Evolutionary conservation across 2,329 filamentous ascomycete species (phyloP).

Genomic region (Myriosclerotinia scirpicola): DNA sequence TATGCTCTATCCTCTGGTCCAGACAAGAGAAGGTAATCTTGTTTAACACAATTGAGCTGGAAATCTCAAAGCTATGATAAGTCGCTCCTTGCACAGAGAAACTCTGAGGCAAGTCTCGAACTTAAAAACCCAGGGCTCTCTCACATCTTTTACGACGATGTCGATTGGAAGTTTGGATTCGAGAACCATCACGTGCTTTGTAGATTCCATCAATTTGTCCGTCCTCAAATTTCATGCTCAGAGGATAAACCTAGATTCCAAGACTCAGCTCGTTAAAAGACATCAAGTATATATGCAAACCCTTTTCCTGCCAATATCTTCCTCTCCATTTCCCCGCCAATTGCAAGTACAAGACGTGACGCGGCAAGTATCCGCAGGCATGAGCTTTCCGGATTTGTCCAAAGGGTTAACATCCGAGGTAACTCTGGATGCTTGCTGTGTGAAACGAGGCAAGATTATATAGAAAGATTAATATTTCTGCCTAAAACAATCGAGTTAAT

Average conservation of each 20-base stretch:
- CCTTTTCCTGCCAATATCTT: neutral
- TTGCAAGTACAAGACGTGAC: neutral
- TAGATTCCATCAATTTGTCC: neutral
- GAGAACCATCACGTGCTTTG: neutral
- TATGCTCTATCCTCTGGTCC: neutral
- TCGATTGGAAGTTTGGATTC: too few species aligned
- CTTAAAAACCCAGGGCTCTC: neutral
- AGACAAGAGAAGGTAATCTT: neutral
- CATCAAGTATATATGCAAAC: neutral
- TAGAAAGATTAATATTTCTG: neutral
- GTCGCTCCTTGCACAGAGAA: neutral
- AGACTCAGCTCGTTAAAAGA: neutral
- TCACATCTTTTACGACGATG: too few species aligned
- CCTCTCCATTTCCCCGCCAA: conserved; percentile 12
- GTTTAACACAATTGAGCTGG: neutral
- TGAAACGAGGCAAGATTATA: neutral
- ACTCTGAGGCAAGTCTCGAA: neutral
- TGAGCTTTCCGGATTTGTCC: conserved; percentile 10
- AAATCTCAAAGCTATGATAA: neutral
- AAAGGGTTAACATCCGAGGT: neutral
- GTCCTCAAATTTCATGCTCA: neutral
- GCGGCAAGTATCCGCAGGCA: neutral
- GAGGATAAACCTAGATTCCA: neutral
- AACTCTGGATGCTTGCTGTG: neutral
- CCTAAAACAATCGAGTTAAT: neutral